Conservation (phyloP, 83 land plant species). For the Larix sibirica region DNA sequence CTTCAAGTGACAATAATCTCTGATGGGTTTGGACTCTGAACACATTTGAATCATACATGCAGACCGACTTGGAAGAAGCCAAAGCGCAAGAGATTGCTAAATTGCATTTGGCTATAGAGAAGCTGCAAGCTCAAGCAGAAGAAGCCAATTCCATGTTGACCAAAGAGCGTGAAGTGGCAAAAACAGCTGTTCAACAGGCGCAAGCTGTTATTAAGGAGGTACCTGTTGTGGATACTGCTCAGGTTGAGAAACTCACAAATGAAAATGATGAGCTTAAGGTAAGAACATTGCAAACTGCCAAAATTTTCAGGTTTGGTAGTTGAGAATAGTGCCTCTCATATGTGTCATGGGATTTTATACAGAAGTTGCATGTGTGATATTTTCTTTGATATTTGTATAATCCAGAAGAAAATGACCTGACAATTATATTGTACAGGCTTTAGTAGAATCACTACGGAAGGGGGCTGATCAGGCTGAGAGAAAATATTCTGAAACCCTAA, state of each 20-base stretch:
- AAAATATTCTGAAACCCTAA: conserved; percentile 31
- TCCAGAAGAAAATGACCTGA: conserved; percentile 1
- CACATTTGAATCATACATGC: conserved; percentile 12
- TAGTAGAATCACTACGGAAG: conserved; percentile 40
- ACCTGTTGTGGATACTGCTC: conserved; percentile 66
- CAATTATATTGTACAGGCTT: conserved; percentile 33
- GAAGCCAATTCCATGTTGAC: conserved; percentile 59
- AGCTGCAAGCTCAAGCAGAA: conserved; percentile 62
- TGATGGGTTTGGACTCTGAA: not conserved
- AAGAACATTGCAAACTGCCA: not conserved
- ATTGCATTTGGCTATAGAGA: conserved; percentile 61
- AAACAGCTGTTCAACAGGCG: conserved; percentile 68
- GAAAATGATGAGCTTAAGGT: conserved; percentile 84
- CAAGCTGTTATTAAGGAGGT: conserved; percentile 69
- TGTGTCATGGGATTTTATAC: not conserved
- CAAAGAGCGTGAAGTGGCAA: conserved; percentile 65
- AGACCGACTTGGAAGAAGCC: conserved; percentile 88
- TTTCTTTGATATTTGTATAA: not conserved
- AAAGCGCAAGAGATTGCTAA: conserved; percentile 81
- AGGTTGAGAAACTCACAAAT: conserved; percentile 48
- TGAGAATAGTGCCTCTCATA: not conserved
- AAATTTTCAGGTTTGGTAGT: not conserved
- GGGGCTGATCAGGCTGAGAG: conserved; percentile 52
- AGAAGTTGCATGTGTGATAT: not conserved
- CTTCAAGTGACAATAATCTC: conserved; percentile 6